A percentile compares a stretch with the other conserved stretches of the same genome.
Conservation (phyloP, 2,329 filamentous ascomycete species). For the Verticillium zaregamsianum region DNA sequence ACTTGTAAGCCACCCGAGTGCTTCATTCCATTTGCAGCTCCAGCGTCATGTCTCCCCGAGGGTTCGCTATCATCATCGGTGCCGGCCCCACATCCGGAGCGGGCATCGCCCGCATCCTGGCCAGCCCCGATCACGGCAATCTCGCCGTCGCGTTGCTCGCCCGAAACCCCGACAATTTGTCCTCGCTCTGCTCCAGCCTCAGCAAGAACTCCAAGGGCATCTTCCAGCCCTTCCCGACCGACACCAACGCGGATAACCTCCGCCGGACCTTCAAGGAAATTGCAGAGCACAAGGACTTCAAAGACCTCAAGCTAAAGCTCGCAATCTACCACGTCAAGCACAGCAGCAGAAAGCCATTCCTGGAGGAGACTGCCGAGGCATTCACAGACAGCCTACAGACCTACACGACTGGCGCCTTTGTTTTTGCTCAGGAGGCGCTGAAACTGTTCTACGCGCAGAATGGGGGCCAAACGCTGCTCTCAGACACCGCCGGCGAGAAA, state of each 20-base stretch:
- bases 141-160: constrained; percentile 51
- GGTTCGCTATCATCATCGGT: constrained; percentile 47
- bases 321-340: constrained; percentile 56
- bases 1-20: too few species aligned
- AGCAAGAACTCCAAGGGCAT: constrained; percentile 35
- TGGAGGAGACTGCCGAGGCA: constrained; percentile 46
- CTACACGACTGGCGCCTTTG: constrained; percentile 52
- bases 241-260: constrained; percentile 42
- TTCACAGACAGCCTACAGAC: constrained; percentile 42
- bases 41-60: constrained; percentile 36
- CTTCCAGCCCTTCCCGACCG: constrained; percentile 47
- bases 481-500: constrained; percentile 40
- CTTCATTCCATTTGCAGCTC: background rate
- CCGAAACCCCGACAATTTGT: constrained; percentile 39
- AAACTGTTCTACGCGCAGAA: constrained; percentile 48
- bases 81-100: constrained; percentile 46
- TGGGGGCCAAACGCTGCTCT: constrained; percentile 36
- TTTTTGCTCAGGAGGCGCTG: constrained; percentile 48
- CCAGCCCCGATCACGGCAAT: constrained; percentile 45
- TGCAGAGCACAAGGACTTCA: constrained; percentile 40
- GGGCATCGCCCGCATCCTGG: constrained; percentile 52
- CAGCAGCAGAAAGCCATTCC: constrained; percentile 48
- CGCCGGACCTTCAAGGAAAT: constrained; percentile 45
- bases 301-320: constrained; percentile 43
- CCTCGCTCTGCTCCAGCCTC: constrained; percentile 35